Conservation (phyloP, 75 land plant species). For the Ceratopteris richardii region DNA sequence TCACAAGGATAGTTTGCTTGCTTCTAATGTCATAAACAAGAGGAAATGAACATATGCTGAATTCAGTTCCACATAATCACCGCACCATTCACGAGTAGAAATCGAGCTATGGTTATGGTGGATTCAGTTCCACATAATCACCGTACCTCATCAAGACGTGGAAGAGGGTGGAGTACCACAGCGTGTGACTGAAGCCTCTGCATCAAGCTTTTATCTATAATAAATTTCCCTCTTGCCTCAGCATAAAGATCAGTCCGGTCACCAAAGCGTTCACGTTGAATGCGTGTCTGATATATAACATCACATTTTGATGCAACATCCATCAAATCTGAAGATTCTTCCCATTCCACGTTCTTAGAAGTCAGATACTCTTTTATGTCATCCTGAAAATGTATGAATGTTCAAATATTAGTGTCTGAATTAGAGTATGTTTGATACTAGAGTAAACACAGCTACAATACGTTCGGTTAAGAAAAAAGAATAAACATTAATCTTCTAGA, state of each 20-base stretch:
- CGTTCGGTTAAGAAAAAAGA: too few relatives aligned
- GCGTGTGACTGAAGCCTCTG: slow-evolving; percentile 68
- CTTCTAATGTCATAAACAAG: too few relatives aligned
- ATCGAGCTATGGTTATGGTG: too few relatives aligned
- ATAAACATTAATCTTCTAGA: too few relatives aligned
- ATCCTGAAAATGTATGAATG: slow-evolving; percentile 42
- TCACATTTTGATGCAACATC: slow-evolving; percentile 96
- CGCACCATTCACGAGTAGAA: too few relatives aligned
- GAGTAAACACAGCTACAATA: too few relatives aligned
- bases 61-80: too few relatives aligned
- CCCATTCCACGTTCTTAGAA: slow-evolving; percentile 69
- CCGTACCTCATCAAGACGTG: slow-evolving; percentile 91
- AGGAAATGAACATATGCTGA: too few relatives aligned
- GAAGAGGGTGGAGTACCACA: slow-evolving; percentile 91
- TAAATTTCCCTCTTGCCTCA: slow-evolving; percentile 90
- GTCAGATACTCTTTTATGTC: slow-evolving; percentile 91
- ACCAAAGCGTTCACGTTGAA: slow-evolving; percentile 67
- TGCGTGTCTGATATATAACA: slow-evolving; percentile 95
- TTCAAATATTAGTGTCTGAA: neutral
- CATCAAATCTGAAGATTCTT: slow-evolving; percentile 75
- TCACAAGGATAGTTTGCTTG: too few relatives aligned
- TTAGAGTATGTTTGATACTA: neutral
- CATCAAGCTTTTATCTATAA: slow-evolving; percentile 67
- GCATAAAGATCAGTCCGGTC: slow-evolving; percentile 74
- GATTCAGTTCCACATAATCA: too few relatives aligned